Evolutionary conservation across 768 basidiomycete species (phyloP).

Genomic region (Russula abietina): DNA sequence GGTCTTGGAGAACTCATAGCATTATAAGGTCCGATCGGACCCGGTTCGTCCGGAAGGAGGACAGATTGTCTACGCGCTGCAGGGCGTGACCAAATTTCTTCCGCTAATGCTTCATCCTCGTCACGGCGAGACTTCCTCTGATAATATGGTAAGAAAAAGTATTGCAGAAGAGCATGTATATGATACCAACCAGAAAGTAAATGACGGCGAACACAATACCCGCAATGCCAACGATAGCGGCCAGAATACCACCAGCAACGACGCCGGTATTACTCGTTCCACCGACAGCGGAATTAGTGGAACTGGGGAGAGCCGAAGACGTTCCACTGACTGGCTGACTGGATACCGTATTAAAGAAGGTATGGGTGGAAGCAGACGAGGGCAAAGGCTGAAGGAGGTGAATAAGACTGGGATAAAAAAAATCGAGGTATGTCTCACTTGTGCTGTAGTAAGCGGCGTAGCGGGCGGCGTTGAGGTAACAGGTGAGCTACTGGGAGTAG

Average conservation of each 20-base stretch:
- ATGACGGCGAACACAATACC: conserved; percentile 31
- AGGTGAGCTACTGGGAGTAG: background rate
- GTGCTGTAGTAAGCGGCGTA: background rate
- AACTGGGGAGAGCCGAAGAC: conserved; percentile 10
- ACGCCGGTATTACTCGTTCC: conserved; percentile 25
- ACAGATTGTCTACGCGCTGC: conserved; percentile 62
- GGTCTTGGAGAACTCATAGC: conserved; percentile 43
- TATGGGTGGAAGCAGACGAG: conserved; percentile 1
- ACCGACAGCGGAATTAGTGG: conserved; percentile 5
- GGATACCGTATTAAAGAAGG: conserved; percentile 5
- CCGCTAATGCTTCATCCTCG: conserved; percentile 32
- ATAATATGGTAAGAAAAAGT: background rate
- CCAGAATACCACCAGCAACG: conserved; percentile 35
- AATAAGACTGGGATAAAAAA: background rate
- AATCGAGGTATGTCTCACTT: background rate
- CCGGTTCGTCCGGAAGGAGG: conserved; percentile 40
- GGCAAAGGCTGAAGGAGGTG: background rate
- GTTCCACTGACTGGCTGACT: background rate
- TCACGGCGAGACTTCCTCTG: conserved; percentile 28
- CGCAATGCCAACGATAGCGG: conserved; percentile 32
- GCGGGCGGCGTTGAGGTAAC: background rate
- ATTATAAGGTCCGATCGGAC: conserved; percentile 33
- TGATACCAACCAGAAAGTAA: conserved; percentile 34
- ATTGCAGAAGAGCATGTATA: background rate
- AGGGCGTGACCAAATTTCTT: conserved; percentile 43